Evolutionary conservation across 163 green algal species (phyloP).

Genomic region (Scenedesmus sp.): DNA sequence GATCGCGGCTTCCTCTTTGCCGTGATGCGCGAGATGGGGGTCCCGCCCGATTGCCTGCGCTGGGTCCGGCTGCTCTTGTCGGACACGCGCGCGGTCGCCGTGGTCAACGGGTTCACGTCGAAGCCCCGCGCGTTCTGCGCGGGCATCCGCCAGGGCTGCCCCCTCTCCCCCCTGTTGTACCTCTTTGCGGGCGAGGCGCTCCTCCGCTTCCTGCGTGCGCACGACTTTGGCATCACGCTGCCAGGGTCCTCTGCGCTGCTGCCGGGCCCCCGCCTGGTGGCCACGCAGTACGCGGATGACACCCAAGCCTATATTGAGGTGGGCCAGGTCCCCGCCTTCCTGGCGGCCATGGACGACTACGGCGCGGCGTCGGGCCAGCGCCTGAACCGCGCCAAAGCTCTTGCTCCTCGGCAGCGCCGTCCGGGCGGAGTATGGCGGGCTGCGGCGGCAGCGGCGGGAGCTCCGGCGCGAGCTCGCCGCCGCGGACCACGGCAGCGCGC

Average conservation of each 20-base stretch:
- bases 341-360: background rate
- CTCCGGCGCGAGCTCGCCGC: too few species aligned
- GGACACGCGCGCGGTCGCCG: background rate
- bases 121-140: background rate
- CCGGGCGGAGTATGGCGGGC: too few species aligned
- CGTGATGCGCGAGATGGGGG: background rate
- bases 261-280: background rate
- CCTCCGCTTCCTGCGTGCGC: background rate
- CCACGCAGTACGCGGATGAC: slow-evolving; percentile 13
- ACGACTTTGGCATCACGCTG: background rate
- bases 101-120: slow-evolving; percentile 15
- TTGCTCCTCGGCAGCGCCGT: too few species aligned
- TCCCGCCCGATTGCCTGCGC: too few species aligned
- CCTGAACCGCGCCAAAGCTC: background rate
- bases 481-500: too few species aligned
- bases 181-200: slow-evolving; percentile 12
- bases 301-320: background rate
- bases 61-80: slow-evolving; percentile 20
- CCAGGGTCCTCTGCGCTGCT: too few species aligned
- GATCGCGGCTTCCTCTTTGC: background rate
- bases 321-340: background rate
- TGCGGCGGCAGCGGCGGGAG: too few species aligned
- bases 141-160: slow-evolving; percentile 9
- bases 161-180: slow-evolving; percentile 12
- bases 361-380: background rate